Evolutionary conservation across 352 stramenopile genomes (phyloP).

Genomic region (Blastocystis sp.): DNA sequence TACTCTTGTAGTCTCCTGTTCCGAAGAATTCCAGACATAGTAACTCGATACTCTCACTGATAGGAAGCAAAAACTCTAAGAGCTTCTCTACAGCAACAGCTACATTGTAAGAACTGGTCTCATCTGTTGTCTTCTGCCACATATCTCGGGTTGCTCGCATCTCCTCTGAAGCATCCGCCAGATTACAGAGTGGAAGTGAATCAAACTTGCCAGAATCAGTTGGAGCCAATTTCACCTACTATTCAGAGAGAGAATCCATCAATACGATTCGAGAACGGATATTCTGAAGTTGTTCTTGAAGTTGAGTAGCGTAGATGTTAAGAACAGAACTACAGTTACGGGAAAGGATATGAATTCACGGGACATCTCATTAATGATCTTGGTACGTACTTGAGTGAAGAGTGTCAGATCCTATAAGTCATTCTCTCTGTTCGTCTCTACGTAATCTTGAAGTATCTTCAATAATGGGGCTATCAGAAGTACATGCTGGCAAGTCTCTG

Average conservation of each 20-base stretch:
- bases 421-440: not conserved
- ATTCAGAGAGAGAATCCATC: not conserved
- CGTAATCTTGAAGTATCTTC: not conserved
- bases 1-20: not conserved
- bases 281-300: not conserved
- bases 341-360: conserved; percentile 19
- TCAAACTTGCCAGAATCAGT: not conserved
- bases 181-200: not conserved
- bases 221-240: conserved; percentile 23
- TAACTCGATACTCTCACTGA: conserved; percentile 20
- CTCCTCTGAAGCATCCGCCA: not conserved
- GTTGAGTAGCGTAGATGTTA: not conserved
- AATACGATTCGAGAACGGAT: not conserved
- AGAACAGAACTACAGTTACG: not conserved
- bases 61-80: not conserved
- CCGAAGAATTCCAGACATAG: conserved; percentile 30
- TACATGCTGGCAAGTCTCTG: not conserved
- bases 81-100: conserved; percentile 18
- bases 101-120: not conserved
- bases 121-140: not conserved
- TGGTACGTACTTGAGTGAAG: not conserved
- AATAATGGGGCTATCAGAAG: not conserved
- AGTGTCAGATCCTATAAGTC: not conserved
- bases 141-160: conserved; percentile 2
- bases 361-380: not conserved